These are phyloP conservation scores for Cytospora mali DNA, from an alignment of 2,329 filamentous ascomycete species.

Conservation along the genomic window DNA sequence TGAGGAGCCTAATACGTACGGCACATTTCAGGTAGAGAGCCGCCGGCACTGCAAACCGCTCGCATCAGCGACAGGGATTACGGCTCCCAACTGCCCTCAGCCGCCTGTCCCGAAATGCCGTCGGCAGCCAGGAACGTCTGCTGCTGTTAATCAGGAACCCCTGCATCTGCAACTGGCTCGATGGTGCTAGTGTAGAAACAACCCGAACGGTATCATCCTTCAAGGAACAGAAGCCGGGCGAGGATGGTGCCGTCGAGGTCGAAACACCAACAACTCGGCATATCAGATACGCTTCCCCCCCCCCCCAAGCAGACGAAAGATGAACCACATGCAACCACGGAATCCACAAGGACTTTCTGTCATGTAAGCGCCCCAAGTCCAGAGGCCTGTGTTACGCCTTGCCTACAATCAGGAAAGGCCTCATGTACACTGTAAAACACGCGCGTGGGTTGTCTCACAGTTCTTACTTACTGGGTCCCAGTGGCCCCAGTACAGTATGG, in stretches of 20 bases:
- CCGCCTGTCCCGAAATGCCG: constrained; percentile 25
- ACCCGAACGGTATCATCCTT: constrained; percentile 3
- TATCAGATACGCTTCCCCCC: too few relatives aligned
- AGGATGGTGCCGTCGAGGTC: constrained; percentile 5
- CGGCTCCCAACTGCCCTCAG: constrained; percentile 14
- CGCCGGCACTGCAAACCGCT: constrained; percentile 14
- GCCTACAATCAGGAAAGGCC: not conserved
- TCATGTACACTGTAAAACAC: not conserved
- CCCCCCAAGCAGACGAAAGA: not conserved
- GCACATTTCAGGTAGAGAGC: constrained; percentile 9
- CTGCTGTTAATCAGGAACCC: constrained; percentile 1
- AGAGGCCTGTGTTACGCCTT: not conserved
- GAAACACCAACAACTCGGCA: not conserved
- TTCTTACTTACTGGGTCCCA: constrained; percentile 27
- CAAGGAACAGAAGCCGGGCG: constrained; percentile 1
- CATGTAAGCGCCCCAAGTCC: not conserved
- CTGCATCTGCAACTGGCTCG: constrained; percentile 10
- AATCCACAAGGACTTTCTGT: not conserved
- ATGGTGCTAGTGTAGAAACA: constrained; percentile 2
- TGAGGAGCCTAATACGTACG: not conserved
- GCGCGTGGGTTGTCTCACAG: not conserved
- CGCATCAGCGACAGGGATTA: constrained; percentile 16
- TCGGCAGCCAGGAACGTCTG: constrained; percentile 22
- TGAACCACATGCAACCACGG: not conserved
- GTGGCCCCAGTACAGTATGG: constrained; percentile 26